phyloP scores from a whole-genome alignment of 306 rosid species.

The Neltuma alba region DNA sequence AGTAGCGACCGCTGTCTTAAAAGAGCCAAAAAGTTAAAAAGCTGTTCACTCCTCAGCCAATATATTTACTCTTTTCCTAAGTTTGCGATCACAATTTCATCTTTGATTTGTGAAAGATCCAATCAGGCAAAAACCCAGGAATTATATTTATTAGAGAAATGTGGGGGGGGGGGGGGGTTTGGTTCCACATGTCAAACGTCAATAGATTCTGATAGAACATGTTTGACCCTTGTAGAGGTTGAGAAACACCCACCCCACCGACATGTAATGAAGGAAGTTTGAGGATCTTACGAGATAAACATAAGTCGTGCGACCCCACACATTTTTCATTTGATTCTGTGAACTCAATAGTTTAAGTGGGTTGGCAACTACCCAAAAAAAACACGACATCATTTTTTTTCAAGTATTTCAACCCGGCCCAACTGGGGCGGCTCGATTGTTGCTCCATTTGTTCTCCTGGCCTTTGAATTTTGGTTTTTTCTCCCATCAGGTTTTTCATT shows the following conservation, averaged over 20 bases:
- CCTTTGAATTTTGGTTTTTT: neutral
- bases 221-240: slow-evolving; percentile 20
- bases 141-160: no score
- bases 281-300: neutral
- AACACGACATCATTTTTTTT: no score
- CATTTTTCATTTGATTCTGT: neutral
- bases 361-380: no score
- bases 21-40: neutral
- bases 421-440: neutral
- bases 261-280: slow-evolving; percentile 6
- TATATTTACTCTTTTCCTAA: neutral
- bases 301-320: neutral
- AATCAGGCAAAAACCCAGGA: neutral
- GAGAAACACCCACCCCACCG: slow-evolving; percentile 28
- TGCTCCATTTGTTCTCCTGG: neutral
- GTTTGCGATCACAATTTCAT: neutral
- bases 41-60: neutral
- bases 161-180: no score
- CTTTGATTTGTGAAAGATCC: neutral
- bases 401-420: neutral
- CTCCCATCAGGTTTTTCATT: neutral
- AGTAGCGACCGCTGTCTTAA: neutral
- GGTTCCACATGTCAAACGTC: neutral
- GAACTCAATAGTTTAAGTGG: slow-evolving; percentile 3
- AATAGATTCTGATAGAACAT: neutral